A percentile compares a stretch with the other conserved stretches of the same genome.
Conservation (phyloP, 768 basidiomycete species). For the Tricholoma terreum region DNA sequence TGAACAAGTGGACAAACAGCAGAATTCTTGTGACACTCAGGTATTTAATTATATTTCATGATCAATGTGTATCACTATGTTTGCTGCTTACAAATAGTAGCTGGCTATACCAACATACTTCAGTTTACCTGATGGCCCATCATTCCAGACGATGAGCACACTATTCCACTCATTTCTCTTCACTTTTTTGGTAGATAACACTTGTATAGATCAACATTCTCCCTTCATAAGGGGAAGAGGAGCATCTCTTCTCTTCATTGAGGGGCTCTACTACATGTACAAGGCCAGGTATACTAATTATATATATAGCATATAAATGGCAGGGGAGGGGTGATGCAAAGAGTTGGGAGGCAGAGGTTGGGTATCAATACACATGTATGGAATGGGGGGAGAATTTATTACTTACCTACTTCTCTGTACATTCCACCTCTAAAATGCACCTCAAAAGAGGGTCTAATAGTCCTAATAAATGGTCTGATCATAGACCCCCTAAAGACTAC, state of each 20-base stretch:
- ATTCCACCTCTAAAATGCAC: constrained; percentile 22
- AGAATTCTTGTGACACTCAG: too few species aligned
- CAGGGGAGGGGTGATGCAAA: neutral
- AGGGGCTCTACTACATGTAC: neutral
- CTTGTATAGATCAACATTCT: constrained; percentile 3
- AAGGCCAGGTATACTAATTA: neutral
- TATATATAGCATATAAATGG: neutral
- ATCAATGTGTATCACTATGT: too few species aligned
- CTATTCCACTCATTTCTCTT: too few species aligned
- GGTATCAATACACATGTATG: neutral
- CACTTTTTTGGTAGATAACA: too few species aligned
- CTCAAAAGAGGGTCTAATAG: neutral
- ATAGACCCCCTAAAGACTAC: neutral
- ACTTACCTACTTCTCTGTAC: constrained; percentile 39
- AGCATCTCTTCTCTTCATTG: neutral
- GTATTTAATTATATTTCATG: too few species aligned
- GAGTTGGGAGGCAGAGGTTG: neutral
- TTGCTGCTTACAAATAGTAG: too few species aligned
- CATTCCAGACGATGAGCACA: too few species aligned
- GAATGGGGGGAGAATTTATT: constrained; percentile 40
- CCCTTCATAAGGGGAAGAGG: neutral
- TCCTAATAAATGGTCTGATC: neutral
- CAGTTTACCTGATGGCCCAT: too few species aligned
- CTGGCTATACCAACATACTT: too few species aligned
- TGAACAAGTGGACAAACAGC: too few species aligned